Conservation (phyloP, 352 stramenopile species). For the Phytophthora colocasiae region DNA sequence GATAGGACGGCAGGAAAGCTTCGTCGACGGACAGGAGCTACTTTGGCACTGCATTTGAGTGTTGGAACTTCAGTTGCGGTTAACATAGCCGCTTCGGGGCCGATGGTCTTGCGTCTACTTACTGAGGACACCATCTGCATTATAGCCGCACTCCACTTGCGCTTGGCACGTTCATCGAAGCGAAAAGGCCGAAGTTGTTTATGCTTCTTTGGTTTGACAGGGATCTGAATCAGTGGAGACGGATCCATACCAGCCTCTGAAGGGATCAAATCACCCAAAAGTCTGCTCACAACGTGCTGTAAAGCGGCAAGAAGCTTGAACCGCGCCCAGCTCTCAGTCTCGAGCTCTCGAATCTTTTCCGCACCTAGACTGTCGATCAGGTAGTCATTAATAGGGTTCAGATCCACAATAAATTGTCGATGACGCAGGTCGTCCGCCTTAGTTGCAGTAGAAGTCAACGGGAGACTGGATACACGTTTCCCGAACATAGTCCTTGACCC, state of each 20-base stretch:
- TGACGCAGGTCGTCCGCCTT: conserved; percentile 12
- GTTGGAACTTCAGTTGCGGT: neutral
- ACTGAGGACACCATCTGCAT: conserved; percentile 30
- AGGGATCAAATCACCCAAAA: conserved; percentile 11
- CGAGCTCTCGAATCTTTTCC: conserved; percentile 44
- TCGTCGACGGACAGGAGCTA: conserved; percentile 4
- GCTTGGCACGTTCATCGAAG: conserved; percentile 20
- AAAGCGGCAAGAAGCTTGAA: conserved; percentile 53
- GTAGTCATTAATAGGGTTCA: conserved; percentile 53
- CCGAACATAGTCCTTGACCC: too few relatives aligned
- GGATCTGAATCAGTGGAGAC: neutral
- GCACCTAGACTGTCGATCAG: conserved; percentile 44
- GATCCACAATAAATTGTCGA: conserved; percentile 54
- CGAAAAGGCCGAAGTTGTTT: conserved; percentile 26
- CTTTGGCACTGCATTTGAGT: conserved; percentile 6
- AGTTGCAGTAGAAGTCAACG: neutral
- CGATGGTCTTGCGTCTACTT: conserved; percentile 23
- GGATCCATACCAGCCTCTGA: conserved; percentile 1
- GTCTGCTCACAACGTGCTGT: conserved; percentile 29
- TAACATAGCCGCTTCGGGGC: neutral
- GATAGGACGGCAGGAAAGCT: conserved; percentile 15
- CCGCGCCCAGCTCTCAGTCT: conserved; percentile 67
- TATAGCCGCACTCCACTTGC: conserved; percentile 30
- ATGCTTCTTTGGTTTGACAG: conserved; percentile 6
- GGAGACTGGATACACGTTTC: too few relatives aligned